Conservation (phyloP, 371 early-diverging fungal genomes). For the Lichtheimia ramosa region DNA sequence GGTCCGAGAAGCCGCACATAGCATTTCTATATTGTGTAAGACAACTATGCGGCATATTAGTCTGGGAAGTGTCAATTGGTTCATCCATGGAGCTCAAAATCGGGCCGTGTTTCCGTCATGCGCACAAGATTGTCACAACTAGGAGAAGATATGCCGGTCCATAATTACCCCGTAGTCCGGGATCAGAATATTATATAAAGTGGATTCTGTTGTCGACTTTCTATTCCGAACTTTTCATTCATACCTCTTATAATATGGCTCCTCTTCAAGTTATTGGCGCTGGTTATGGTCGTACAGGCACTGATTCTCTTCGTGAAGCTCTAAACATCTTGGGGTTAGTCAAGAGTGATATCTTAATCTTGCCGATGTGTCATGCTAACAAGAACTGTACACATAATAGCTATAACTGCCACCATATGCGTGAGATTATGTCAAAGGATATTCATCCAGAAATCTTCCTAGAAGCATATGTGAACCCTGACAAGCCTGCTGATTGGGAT, state of each 20-base stretch:
- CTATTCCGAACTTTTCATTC: not conserved
- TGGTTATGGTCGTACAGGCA: conserved; percentile 14
- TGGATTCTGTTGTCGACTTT: not conserved
- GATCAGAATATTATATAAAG: no score
- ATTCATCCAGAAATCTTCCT: conserved; percentile 14
- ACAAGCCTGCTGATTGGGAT: conserved; percentile 31
- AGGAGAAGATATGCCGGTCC: no score
- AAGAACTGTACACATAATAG: not conserved
- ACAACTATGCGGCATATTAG: no score
- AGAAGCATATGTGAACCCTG: conserved; percentile 18
- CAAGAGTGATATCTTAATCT: not conserved
- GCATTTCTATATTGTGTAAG: no score
- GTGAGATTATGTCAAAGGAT: not conserved
- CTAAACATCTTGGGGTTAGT: conserved; percentile 15
- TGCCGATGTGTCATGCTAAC: not conserved
- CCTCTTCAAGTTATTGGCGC: conserved; percentile 16
- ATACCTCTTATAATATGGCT: conserved; percentile 1
- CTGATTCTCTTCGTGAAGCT: conserved; percentile 7
- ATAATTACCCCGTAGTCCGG: no score
- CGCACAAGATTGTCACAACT: no score
- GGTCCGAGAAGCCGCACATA: no score
- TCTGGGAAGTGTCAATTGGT: no score
- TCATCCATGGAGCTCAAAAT: no score
- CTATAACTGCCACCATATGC: conserved; percentile 23
- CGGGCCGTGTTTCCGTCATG: no score